Percentiles rank a stretch among this genome's conserved stretches.
These are phyloP conservation scores for Pholiota microspora DNA, from an alignment of 768 basidiomycete genomes.

Conservation along the genomic window DNA sequence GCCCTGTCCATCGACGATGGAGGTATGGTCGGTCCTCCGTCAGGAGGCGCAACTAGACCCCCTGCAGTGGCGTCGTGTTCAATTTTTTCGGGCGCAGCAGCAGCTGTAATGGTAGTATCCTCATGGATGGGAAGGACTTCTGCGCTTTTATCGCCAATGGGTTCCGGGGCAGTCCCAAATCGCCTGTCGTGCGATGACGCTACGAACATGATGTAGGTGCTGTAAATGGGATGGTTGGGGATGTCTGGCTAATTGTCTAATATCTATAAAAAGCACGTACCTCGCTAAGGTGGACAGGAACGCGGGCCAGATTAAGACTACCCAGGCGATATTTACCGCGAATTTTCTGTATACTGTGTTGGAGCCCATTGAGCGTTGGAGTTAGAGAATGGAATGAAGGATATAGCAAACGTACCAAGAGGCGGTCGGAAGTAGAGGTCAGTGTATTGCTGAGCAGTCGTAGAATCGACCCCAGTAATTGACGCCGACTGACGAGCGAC, in stretches of 20 bases:
- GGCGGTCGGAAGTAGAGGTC: conserved; percentile 25
- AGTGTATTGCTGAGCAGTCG: conserved; percentile 14
- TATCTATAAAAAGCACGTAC: too few species aligned
- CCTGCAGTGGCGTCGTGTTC: too few species aligned
- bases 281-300: conserved; percentile 25
- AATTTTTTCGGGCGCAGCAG: too few species aligned
- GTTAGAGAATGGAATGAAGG: too few species aligned
- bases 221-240: too few species aligned
- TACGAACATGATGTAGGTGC: conserved; percentile 1
- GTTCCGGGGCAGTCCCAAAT: neutral
- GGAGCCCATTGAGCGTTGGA: too few species aligned
- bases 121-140: neutral
- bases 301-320: conserved; percentile 31
- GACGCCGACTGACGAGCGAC: conserved; percentile 22
- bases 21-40: too few species aligned
- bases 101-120: too few species aligned
- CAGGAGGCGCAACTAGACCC: too few species aligned
- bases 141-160: neutral
- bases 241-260: too few species aligned
- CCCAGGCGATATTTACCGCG: conserved; percentile 30
- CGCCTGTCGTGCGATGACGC: neutral
- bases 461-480: conserved; percentile 24
- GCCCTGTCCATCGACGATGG: too few species aligned
- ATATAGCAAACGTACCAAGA: conserved; percentile 17
- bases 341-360: conserved; percentile 30